phyloP scores from a whole-genome alignment of 352 stramenopile genomes.

The Phytophthora ohioensis region DNA sequence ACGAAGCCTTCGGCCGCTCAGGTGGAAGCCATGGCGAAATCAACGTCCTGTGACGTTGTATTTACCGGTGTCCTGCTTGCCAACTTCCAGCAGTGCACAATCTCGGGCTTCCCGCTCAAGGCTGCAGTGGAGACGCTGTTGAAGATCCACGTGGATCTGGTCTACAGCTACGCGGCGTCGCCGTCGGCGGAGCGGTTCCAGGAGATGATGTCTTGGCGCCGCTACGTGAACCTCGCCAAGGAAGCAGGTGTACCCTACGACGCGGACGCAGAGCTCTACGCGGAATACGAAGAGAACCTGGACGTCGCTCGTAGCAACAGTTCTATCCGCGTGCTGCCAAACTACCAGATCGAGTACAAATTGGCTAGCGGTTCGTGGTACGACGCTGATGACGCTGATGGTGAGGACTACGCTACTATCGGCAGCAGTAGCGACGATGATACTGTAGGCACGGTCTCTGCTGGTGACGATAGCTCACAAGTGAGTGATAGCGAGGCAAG shows the following conservation, averaged over 20 bases:
- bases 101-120: slow-evolving; percentile 62
- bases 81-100: slow-evolving; percentile 55
- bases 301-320: slow-evolving; percentile 38
- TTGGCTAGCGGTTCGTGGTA: slow-evolving; percentile 41
- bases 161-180: slow-evolving; percentile 24
- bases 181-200: slow-evolving; percentile 53
- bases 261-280: slow-evolving; percentile 53
- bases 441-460: slow-evolving; percentile 32
- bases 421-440: slow-evolving; percentile 18
- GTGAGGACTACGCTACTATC: slow-evolving; percentile 25
- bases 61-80: slow-evolving; percentile 60
- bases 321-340: slow-evolving; percentile 37
- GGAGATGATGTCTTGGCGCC: slow-evolving; percentile 55
- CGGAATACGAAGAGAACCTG: slow-evolving; percentile 55
- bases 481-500: slow-evolving; percentile 32
- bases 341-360: slow-evolving; percentile 49
- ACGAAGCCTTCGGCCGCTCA: slow-evolving; percentile 54
- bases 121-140: slow-evolving; percentile 63
- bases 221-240: slow-evolving; percentile 59
- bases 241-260: slow-evolving; percentile 52
- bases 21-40: slow-evolving; percentile 46
- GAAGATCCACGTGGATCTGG: slow-evolving; percentile 58
- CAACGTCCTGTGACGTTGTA: slow-evolving; percentile 50
- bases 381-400: slow-evolving; percentile 30
- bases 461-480: slow-evolving; percentile 28